These are phyloP conservation scores for Leucosporidium yakuticum DNA, from an alignment of 768 basidiomycete genomes.

Conservation along the genomic window DNA sequence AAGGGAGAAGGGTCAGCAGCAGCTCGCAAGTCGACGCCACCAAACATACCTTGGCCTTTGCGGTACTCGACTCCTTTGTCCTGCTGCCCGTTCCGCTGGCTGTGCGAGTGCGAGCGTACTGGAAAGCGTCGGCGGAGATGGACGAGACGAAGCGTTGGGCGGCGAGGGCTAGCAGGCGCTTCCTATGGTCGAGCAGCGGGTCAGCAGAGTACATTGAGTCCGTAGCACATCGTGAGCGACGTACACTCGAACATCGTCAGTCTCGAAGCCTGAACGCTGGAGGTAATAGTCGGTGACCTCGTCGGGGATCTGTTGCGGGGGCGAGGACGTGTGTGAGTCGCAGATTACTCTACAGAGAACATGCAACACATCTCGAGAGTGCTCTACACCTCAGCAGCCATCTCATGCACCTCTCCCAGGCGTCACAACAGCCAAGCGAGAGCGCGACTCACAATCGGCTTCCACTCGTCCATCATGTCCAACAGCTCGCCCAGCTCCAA, in stretches of 20 bases:
- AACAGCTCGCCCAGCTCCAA: conserved; percentile 86
- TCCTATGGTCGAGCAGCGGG: conserved; percentile 51
- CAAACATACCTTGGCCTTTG: conserved; percentile 1
- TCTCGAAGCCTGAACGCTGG: conserved; percentile 91
- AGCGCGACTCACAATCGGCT: conserved; percentile 67
- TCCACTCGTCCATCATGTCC: conserved; percentile 93
- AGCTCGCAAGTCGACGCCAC: too few relatives aligned
- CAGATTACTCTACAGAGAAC: neutral
- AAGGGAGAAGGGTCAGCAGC: neutral
- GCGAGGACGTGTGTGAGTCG: neutral
- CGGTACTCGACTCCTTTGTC: neutral
- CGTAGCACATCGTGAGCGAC: conserved; percentile 39
- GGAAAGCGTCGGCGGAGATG: conserved; percentile 92
- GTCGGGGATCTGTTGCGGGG: conserved; percentile 69
- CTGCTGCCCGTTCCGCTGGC: conserved; percentile 60
- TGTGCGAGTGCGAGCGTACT: conserved; percentile 91
- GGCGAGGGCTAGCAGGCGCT: conserved; percentile 86
- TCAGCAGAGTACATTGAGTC: neutral
- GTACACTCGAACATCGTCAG: conserved; percentile 85
- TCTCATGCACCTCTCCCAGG: neutral
- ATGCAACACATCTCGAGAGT: neutral
- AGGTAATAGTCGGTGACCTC: conserved; percentile 98
- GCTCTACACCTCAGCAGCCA: too few relatives aligned
- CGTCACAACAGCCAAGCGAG: neutral
- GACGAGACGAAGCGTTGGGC: conserved; percentile 98